Evolutionary conservation across 1,284 basidiomycete genomes (phyloP), one percentile per base, ranked within the genome.

Genomic region (Vanrija pseudolonga): DNA sequence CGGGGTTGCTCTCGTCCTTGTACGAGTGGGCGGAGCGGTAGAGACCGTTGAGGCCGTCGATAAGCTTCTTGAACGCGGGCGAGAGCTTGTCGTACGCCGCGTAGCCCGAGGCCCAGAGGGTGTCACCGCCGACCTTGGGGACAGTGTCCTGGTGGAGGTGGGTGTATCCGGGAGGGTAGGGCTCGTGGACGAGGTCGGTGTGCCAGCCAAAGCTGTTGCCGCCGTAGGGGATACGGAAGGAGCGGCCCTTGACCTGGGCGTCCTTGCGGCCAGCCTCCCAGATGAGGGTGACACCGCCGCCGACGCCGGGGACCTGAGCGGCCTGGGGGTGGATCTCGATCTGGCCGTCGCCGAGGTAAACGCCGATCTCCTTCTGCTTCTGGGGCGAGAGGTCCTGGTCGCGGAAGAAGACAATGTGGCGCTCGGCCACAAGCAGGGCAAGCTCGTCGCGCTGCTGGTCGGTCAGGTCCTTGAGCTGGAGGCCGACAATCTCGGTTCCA

Each of bases 121-220:
- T 65, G 53, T 65, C 63, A 20, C 59, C 59, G 19, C 77, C 77
- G 14, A 62, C 53, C 17, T 53, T 55, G n/a, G 85, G 87, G 3
- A 69, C 51, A 9, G 64, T 63, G 51, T 71, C 68, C 32, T 68
- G 62, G 57, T 69, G 66, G n/a, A 50, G 81, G 78, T 49, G 84
- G 79, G 75, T 86, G 78, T 59, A 86, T 67, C 80, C 78, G 64
- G 87, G 85, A 55, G 84, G 88, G 72, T 84, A 88, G 15, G 55
- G 83, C 55, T 88, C 80, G 62, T 88, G 86, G 2, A 87, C 85
- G 45, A 88, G 81, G 65, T 79, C 80, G 57, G 87, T 77, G 57
- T 85, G 83, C 77, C 88, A 86, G 60, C 87, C 83, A 47, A 84
- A 84, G 76, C 57, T 57, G 20, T 65, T 65, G 18, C 59, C 57